Evolutionary conservation across 257 asterid species (phyloP), one percentile per base, ranked within the genome.

Genomic region (Anisodus acutangulus): DNA sequence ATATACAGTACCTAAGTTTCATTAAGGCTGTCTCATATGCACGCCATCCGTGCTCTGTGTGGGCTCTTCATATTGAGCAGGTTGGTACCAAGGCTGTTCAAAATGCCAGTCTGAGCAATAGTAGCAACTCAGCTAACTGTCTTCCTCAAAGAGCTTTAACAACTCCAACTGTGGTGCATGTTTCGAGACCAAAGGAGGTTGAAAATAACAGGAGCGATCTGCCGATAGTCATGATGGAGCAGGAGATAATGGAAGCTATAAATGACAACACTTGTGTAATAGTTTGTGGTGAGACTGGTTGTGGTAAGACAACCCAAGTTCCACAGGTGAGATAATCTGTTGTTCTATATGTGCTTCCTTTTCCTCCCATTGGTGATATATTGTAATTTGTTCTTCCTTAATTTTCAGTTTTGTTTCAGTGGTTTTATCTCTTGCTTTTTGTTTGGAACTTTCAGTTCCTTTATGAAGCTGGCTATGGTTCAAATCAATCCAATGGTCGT

Each of bases 231-330:
- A 94, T 93, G 98, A 93, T 91, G 98, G 99, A 96, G 92, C 97
- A 93, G 88, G 99, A 96, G 89, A 93, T 94, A 88, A 96, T 94
- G 98, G 99, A 96, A 91, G 97, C 97, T 69, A 90, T 96, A 67
- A 92, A 91, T 79, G 92, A 90, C 83, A 93, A 92, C 78, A 81
- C 72, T 70, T 87, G 93, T 90, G 92, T 94, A 70, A 94, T 96
- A 82, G 89, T 96, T 87, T 94, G 99, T 86, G 99, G 99, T 83
- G 99, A 93, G 88, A 96, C 98, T 82, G 98, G 98, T 37, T 96
- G 99, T 87, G 98, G 99, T 70, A 96, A 96, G 90, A 96, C 98
- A 83, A 96, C 99, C 82, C 99, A 96, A 89, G 98, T 96, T 87
- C 99, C 99, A 11, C 98, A 94, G 98, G 99, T 94, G 83, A 81